Percentiles rank a stretch among this genome's conserved stretches.
Conservation (phyloP, 805 yeast genomes). For the Yamadazyma kitorensis region DNA sequence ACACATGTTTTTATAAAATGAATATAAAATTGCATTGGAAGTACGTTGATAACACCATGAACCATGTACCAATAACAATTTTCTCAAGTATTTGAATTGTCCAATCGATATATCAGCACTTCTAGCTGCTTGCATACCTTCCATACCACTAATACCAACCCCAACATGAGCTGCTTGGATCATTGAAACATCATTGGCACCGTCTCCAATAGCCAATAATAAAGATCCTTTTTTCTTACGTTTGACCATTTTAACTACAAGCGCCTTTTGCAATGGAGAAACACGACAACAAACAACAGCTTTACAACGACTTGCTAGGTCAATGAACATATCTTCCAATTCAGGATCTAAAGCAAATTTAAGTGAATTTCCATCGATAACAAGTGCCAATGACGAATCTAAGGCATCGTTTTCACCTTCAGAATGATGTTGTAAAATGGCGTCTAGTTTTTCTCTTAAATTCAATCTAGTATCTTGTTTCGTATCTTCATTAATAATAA, state of each 20-base stretch:
- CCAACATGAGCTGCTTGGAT: conserved; percentile 99
- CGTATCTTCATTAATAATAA: conserved; percentile 83
- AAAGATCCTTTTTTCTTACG: conserved; percentile 67
- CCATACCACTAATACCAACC: conserved; percentile 98
- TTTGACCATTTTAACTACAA: conserved; percentile 93
- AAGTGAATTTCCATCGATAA: conserved; percentile 92
- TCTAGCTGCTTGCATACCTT: conserved; percentile 99
- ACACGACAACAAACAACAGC: conserved; percentile 98
- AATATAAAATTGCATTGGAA: conserved; percentile 86
- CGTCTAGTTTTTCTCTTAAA: conserved; percentile 69
- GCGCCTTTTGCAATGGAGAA: conserved; percentile 94
- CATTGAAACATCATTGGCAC: conserved; percentile 99
- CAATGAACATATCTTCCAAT: conserved; percentile 72
- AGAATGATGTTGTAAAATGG: conserved; percentile 64
- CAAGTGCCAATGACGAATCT: conserved; percentile 74
- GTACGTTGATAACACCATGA: conserved; percentile 97
- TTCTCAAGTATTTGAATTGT: conserved; percentile 83
- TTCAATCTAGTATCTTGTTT: conserved; percentile 75
- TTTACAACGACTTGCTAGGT: conserved; percentile 81
- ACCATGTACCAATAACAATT: conserved; percentile 88
- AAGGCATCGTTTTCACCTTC: conserved; percentile 48
- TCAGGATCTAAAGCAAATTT: conserved; percentile 81
- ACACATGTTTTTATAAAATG: conserved; percentile 94
- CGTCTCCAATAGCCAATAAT: conserved; percentile 93
- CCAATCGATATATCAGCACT: conserved; percentile 97